Evolutionary conservation across 176 grass and related monocot species (phyloP), one percentile per base, ranked within the genome.

Genomic region (Elymus sibiricus): DNA sequence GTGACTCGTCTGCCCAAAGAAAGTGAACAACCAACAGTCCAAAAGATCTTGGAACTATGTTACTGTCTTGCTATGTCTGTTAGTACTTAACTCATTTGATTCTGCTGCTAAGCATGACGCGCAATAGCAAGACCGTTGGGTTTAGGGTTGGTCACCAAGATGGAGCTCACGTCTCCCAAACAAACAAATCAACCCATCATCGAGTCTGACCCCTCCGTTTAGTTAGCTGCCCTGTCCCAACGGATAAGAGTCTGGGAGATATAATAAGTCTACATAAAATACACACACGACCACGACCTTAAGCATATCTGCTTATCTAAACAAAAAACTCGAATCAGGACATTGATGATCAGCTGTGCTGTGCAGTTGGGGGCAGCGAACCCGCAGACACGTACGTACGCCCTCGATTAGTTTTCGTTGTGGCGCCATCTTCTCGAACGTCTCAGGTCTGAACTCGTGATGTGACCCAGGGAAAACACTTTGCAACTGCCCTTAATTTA

Each of bases 201-300:
- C 19, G 55, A 89, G 6, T 46, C 82, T 25, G 82, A 89, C 82
- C 82, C 60, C 17, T 8, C 34, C 47, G 40, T 66, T 79, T 65
- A 49, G 78, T 27, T 38, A 88, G 47, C 26, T 51, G 60, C 6
- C 21, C 24, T 27, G 11, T 14, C 55, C 53, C 15, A 66, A 21
- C 10, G 77, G 82, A 89, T 89, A 85, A 89, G 87, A 89, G 27
- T 6, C 25, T 14, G 12, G 43, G 32, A 74, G 9, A 64, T 66
- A 55, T 3, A 51, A 51, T 51, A 22, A 3, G 53, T 9, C 21
- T 17, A 19, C 21, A 58, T 58, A 58, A 9, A 58, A 46, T 26
- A 40, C 26, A 80, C 2, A 9, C 3, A 9, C 0, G 66, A 89
- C 32, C 44, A 55, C 12, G 87, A 80, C 82, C 19, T 80, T 31